A percentile compares a stretch with the other conserved stretches of the same genome.
phyloP scores from a whole-genome alignment of 2,329 filamentous ascomycete genomes.

The Pestalotiopsis sp. region DNA sequence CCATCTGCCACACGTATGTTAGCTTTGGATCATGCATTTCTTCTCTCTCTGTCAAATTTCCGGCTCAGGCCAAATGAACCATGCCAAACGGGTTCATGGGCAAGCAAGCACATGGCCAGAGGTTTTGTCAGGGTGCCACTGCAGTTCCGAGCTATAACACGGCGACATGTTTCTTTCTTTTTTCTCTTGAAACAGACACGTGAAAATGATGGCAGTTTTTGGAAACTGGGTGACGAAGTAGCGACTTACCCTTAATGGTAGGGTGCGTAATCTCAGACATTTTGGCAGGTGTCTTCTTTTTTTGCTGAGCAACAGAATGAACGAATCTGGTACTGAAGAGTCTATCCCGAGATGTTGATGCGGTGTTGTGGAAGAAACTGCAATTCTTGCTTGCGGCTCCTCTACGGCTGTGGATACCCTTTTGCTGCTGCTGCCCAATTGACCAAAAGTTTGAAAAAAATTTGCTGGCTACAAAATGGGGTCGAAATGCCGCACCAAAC shows the following conservation, averaged over 20 bases:
- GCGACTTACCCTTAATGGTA: slow-evolving; percentile 59
- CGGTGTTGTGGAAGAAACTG: slow-evolving; percentile 1
- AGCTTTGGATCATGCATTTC: not conserved
- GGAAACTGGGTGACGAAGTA: slow-evolving; percentile 7
- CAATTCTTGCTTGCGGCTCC: slow-evolving; percentile 1
- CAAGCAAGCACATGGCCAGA: not conserved
- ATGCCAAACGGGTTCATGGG: not conserved
- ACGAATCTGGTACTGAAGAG: not conserved
- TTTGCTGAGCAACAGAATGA: not conserved
- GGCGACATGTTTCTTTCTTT: not conserved
- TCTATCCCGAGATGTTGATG: not conserved
- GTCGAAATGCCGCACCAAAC: slow-evolving; percentile 8
- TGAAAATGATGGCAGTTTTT: not conserved
- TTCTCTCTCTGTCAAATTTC: not conserved
- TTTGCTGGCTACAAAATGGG: slow-evolving; percentile 9
- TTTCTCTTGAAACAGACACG: not conserved
- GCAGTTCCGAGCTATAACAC: not conserved
- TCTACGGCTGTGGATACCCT: slow-evolving; percentile 9
- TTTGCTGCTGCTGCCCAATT: slow-evolving; percentile 12
- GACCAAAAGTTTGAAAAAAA: slow-evolving; percentile 11
- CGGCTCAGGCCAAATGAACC: not conserved
- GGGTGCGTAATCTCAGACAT: slow-evolving; percentile 60
- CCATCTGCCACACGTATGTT: slow-evolving; percentile 68
- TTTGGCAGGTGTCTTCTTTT: slow-evolving; percentile 21
- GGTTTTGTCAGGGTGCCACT: not conserved